Percentiles rank a stretch among this genome's conserved stretches.
Conservation (phyloP, 441 rosid genomes). For the Euphorbia corollata region DNA sequence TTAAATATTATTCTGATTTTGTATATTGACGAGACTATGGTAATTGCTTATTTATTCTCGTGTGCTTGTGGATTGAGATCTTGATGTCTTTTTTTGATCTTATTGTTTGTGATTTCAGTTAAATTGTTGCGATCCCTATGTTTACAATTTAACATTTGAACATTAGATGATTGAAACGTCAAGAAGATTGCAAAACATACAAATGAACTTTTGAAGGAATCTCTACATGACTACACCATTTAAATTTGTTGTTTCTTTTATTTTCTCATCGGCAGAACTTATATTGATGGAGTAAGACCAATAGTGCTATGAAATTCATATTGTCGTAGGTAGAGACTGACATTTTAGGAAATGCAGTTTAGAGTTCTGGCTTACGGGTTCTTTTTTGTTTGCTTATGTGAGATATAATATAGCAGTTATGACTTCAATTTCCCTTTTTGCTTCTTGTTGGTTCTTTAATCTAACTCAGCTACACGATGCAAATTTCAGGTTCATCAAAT, state of each 20-base stretch:
- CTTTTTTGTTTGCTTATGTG: not conserved
- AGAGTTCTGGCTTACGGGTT: not conserved
- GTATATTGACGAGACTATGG: not conserved
- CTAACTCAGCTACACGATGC: not conserved
- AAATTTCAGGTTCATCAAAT: slow-evolving; percentile 8
- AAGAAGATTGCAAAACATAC: not conserved
- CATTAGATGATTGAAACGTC: no score
- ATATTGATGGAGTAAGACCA: not conserved
- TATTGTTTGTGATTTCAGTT: not conserved
- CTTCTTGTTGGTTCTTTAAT: not conserved
- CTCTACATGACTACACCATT: not conserved
- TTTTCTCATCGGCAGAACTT: not conserved
- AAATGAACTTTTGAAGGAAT: not conserved
- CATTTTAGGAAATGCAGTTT: not conserved
- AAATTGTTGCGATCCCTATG: not conserved
- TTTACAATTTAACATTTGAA: not conserved
- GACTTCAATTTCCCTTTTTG: not conserved
- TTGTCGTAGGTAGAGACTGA: not conserved
- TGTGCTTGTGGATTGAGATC: not conserved
- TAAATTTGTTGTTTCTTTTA: not conserved
- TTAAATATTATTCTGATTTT: not conserved
- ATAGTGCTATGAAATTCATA: not conserved
- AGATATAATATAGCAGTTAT: not conserved
- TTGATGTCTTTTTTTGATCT: not conserved
- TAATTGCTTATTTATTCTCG: not conserved